Conservation (phyloP, 2,329 filamentous ascomycete species). For the Penicillium sp. region DNA sequence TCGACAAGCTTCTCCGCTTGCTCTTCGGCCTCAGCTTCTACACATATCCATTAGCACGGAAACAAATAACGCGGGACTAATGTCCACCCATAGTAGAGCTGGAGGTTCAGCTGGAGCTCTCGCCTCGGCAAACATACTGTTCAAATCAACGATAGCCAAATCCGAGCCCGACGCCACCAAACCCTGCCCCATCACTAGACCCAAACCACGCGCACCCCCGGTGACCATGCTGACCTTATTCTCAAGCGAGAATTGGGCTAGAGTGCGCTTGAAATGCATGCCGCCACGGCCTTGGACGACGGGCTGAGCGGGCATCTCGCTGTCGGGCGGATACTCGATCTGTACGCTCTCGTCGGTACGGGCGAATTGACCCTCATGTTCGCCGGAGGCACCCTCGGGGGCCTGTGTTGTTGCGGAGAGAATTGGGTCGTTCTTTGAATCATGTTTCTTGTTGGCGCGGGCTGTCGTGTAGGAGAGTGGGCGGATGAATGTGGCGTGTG, state of each 20-base stretch:
- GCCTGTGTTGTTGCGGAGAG: slow-evolving; percentile 37
- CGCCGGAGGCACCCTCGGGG: slow-evolving; percentile 34
- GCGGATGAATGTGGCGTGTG: slow-evolving; percentile 28
- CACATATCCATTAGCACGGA: background rate
- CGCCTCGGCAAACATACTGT: slow-evolving; percentile 64
- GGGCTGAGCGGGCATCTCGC: slow-evolving; percentile 70
- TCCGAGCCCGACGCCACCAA: slow-evolving; percentile 86
- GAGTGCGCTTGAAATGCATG: slow-evolving; percentile 79
- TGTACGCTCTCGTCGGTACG: slow-evolving; percentile 78
- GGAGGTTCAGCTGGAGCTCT: background rate
- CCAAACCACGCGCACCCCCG: slow-evolving; percentile 84
- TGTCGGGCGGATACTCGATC: slow-evolving; percentile 76
- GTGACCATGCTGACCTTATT: slow-evolving; percentile 83
- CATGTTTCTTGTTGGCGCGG: slow-evolving; percentile 32
- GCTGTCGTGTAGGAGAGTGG: slow-evolving; percentile 37
- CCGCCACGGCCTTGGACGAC: slow-evolving; percentile 77
- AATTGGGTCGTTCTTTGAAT: slow-evolving; percentile 32
- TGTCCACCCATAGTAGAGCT: background rate
- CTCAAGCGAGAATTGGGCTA: slow-evolving; percentile 84
- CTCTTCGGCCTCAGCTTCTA: slow-evolving; percentile 80
- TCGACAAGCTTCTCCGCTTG: slow-evolving; percentile 75
- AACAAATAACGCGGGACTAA: background rate
- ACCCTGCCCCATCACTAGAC: slow-evolving; percentile 90
- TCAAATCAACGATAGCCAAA: slow-evolving; percentile 90
- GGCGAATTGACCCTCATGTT: slow-evolving; percentile 69